phyloP scores from a whole-genome alignment of 495 filamentous ascomycete species.

The Pseudomonodictys pantanalensis region DNA sequence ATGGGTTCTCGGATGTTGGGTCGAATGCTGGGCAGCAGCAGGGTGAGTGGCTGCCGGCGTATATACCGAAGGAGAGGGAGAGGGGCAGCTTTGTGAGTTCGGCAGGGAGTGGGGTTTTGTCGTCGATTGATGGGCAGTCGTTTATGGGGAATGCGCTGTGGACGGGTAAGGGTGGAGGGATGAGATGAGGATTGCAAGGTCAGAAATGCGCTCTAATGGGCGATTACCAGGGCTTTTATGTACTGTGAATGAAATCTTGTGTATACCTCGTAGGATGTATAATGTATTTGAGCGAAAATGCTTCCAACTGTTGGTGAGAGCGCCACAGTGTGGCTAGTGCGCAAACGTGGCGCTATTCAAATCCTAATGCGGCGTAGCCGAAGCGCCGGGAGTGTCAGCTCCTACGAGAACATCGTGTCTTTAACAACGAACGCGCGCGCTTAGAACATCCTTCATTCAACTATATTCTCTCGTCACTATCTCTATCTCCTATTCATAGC shows the following conservation, averaged over 20 bases:
- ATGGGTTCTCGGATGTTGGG: background rate
- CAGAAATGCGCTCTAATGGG: too few relatives aligned
- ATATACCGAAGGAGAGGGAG: conserved; percentile 12
- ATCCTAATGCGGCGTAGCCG: conserved; percentile 9
- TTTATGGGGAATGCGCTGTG: too few relatives aligned
- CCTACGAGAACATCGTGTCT: conserved; percentile 12
- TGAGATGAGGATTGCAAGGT: too few relatives aligned
- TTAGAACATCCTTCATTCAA: too few relatives aligned
- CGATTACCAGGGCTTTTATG: too few relatives aligned
- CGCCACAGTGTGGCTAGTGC: background rate
- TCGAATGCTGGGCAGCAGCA: background rate
- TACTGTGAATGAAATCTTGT: too few relatives aligned
- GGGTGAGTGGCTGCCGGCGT: conserved; percentile 3
- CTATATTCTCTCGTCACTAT: too few relatives aligned
- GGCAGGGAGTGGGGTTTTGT: background rate
- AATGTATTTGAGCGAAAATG: too few relatives aligned
- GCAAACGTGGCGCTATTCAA: background rate
- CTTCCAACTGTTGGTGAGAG: too few relatives aligned
- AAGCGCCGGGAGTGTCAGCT: conserved; percentile 7
- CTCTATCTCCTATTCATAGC: too few relatives aligned
- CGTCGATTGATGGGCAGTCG: background rate
- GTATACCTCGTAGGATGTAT: too few relatives aligned
- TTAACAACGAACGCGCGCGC: conserved; percentile 5
- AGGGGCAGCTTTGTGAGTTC: conserved; percentile 4
- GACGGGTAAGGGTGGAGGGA: too few relatives aligned